Evolutionary conservation across 352 stramenopile species (phyloP).

Genomic region (Plasmopara viticola): DNA sequence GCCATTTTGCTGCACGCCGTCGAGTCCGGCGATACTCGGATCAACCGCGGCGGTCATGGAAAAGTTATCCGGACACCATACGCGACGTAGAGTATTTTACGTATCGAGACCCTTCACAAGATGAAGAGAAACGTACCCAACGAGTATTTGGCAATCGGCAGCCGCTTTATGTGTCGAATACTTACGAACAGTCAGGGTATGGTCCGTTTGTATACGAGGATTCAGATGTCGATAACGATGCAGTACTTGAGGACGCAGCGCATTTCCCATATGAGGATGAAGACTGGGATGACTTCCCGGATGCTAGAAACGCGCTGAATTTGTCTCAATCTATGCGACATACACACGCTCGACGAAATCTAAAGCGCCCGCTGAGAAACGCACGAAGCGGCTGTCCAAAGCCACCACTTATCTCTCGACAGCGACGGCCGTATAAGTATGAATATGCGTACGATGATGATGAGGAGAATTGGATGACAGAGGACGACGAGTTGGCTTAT

Average conservation of each 20-base stretch:
- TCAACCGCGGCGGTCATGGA: slow-evolving; percentile 11
- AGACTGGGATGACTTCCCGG: not conserved
- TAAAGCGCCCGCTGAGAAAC: slow-evolving; percentile 22
- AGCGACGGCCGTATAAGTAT: slow-evolving; percentile 30
- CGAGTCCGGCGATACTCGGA: slow-evolving; percentile 18
- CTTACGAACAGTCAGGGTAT: slow-evolving; percentile 14
- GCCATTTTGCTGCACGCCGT: slow-evolving; percentile 14
- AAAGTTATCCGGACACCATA: slow-evolving; percentile 9
- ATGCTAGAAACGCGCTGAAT: not conserved
- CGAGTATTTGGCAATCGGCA: slow-evolving; percentile 5
- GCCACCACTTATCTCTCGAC: slow-evolving; percentile 25
- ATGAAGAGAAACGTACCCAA: slow-evolving; percentile 7
- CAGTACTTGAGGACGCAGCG: slow-evolving; percentile 1
- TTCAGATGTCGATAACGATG: slow-evolving; percentile 1
- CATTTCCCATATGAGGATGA: slow-evolving; percentile 19
- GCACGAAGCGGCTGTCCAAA: slow-evolving; percentile 12
- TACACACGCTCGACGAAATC: slow-evolving; percentile 8
- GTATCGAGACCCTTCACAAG: slow-evolving; percentile 10
- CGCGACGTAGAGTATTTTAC: slow-evolving; percentile 13
- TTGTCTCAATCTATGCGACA: slow-evolving; percentile 2
- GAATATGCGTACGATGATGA: slow-evolving; percentile 28
- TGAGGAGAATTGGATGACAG: slow-evolving; percentile 32
- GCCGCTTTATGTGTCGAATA: slow-evolving; percentile 10
- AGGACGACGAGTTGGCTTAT: slow-evolving; percentile 27
- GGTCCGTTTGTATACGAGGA: slow-evolving; percentile 14